Base-by-base conservation (phyloP, 805 yeast species). In the Candida awuae region DNA sequence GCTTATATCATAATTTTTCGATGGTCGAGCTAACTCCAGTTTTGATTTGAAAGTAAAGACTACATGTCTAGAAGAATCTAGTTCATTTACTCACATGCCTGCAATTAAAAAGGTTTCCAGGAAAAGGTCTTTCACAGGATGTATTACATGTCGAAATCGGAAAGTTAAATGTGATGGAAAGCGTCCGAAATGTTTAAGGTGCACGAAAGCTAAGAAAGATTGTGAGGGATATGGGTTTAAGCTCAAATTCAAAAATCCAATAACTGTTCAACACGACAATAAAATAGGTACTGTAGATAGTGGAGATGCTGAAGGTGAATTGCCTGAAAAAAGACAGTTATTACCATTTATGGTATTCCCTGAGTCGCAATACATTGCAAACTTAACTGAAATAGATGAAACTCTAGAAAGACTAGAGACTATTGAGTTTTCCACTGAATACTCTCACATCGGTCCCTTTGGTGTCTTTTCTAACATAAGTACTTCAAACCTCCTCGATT, bases 71-170 rank as follows among this genome's bases (percentile, higher is more conserved):
- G n/a, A n/a, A n/a, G n/a, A n/a, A n/a, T n/a, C n/a, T n/a, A n/a
- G n/a, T n/a, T n/a, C n/a, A n/a, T n/a, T n/a, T n/a, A n/a, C n/a
- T n/a, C n/a, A n/a, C n/a, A n/a, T n/a, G n/a, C n/a, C n/a, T n/a
- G n/a, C n/a, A n/a, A n/a, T n/a, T n/a, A n/a, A n/a, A n/a, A n/a
- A n/a, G n/a, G n/a, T n/a, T 12, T 15, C 37, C 5, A 55, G 53
- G 33, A 46, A 39, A 29, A 44, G 65, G 27, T 52, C 63, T 1
- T 71, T 71, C 51, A 59, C 67, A 32, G 80, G 80, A 4, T 74
- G 80, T 53, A 70, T 73, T 63, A 74, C 79, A 6, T 74, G 80
- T 47, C 58, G 80, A 28, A 50, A 58, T 17, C 57, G 78, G 19
- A 73, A 71, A 45, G 71, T 73, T 46, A 71, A 71, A 50, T 74